These are phyloP conservation scores for Nymphaea thermarum DNA, from an alignment of 164 flowering plant species.

Conservation along the genomic window DNA sequence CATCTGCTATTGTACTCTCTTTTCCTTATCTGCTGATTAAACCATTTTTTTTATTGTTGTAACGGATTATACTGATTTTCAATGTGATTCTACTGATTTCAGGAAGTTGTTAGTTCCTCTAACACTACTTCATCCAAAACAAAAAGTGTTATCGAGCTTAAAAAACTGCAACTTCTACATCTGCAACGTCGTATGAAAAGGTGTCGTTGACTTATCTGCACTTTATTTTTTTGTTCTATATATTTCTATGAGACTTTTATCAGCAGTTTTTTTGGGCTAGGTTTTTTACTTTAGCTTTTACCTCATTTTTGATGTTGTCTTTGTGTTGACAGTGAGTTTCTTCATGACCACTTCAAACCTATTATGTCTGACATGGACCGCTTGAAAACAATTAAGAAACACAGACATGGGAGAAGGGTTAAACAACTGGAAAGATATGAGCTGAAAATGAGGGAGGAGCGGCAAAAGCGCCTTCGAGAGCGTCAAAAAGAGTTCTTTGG, in stretches of 20 bases:
- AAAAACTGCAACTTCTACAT: constrained; percentile 82
- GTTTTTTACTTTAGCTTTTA: not conserved
- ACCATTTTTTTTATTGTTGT: too few species aligned
- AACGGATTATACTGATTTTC: too few species aligned
- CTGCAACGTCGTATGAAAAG: constrained; percentile 87
- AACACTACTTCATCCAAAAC: constrained; percentile 88
- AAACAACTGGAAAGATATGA: constrained; percentile 89
- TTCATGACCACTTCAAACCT: constrained; percentile 85
- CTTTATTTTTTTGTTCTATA: not conserved
- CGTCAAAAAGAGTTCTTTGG: constrained; percentile 97
- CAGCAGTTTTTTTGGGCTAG: not conserved
- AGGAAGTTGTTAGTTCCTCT: constrained; percentile 87
- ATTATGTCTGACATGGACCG: constrained; percentile 65
- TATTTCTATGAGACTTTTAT: not conserved
- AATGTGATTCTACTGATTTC: constrained; percentile 7
- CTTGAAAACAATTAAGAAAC: constrained; percentile 71
- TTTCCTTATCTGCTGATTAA: too few species aligned
- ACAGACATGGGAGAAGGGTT: constrained; percentile 81
- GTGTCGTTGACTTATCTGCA: constrained; percentile 13
- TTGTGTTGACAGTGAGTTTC: constrained; percentile 54
- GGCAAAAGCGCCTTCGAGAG: constrained; percentile 89
- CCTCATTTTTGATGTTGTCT: constrained; percentile 4
- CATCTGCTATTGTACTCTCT: too few species aligned
- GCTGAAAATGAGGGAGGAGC: constrained; percentile 97
- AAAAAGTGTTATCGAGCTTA: constrained; percentile 92